Evolutionary conservation across 352 stramenopile genomes (phyloP).

Genomic region (Phytophthora sansomeana): DNA sequence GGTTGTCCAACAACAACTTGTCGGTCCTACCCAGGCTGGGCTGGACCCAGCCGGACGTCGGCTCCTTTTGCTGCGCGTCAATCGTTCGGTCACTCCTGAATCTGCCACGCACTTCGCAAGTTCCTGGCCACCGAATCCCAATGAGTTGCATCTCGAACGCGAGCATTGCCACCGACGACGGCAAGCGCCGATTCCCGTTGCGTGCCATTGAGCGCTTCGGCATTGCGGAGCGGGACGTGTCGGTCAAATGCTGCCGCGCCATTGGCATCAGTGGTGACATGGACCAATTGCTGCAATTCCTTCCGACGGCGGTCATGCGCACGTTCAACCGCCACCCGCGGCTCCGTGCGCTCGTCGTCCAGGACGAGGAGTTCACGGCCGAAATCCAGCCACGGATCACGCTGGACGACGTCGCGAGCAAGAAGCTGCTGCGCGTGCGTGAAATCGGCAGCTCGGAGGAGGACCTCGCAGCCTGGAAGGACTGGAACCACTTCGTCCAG

Average conservation of each 20-base stretch:
- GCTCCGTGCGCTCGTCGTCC: slow-evolving; percentile 52
- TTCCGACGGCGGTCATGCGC: slow-evolving; percentile 57
- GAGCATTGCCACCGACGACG: not conserved
- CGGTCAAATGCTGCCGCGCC: slow-evolving; percentile 44
- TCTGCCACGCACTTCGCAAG: slow-evolving; percentile 17
- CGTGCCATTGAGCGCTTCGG: slow-evolving; percentile 52
- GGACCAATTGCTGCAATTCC: slow-evolving; percentile 42
- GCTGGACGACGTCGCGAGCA: slow-evolving; percentile 41
- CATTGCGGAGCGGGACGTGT: slow-evolving; percentile 38
- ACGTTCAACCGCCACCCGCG: slow-evolving; percentile 72
- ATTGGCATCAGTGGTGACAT: slow-evolving; percentile 47
- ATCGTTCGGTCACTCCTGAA: slow-evolving; percentile 14
- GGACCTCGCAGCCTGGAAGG: slow-evolving; percentile 26
- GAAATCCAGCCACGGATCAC: slow-evolving; percentile 50
- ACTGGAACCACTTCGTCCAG: slow-evolving; percentile 52
- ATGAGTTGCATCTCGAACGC: slow-evolving; percentile 37
- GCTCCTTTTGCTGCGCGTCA: too few species aligned
- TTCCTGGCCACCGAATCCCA: not conserved
- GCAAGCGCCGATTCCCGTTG: slow-evolving; percentile 39
- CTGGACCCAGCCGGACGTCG: slow-evolving; percentile 18
- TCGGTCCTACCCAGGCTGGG: too few species aligned
- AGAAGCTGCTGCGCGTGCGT: slow-evolving; percentile 39
- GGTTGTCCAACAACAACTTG: too few species aligned
- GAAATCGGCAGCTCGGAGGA: slow-evolving; percentile 34
- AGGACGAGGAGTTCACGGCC: slow-evolving; percentile 46